These are phyloP conservation scores for Camillea tinctor DNA, from an alignment of 2,329 filamentous ascomycete species.

Conservation along the genomic window DNA sequence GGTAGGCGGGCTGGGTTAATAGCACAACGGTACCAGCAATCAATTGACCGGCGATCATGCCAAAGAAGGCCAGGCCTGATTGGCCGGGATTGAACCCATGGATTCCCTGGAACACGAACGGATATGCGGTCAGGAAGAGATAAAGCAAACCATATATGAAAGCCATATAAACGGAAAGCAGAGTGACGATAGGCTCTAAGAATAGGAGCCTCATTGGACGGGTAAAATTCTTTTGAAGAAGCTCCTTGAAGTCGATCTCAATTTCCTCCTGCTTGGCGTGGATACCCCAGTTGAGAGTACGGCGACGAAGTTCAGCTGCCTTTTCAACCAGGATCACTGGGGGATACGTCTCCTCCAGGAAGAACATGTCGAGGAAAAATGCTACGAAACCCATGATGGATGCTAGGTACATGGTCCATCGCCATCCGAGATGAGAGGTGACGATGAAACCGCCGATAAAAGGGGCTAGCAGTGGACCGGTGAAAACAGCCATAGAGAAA, in stretches of 20 bases:
- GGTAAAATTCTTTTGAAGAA: slow-evolving; percentile 65
- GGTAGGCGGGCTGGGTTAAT: slow-evolving; percentile 64
- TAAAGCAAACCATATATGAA: slow-evolving; percentile 76
- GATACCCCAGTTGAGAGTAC: slow-evolving; percentile 68
- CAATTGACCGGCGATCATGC: slow-evolving; percentile 74
- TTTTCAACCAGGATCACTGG: slow-evolving; percentile 62
- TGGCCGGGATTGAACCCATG: slow-evolving; percentile 70
- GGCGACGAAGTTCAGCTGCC: slow-evolving; percentile 59
- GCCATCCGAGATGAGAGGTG: slow-evolving; percentile 64
- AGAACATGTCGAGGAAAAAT: slow-evolving; percentile 58
- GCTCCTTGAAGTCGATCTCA: slow-evolving; percentile 62
- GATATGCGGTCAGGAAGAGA: slow-evolving; percentile 82
- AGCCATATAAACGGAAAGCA: slow-evolving; percentile 69
- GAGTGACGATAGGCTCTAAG: slow-evolving; percentile 66
- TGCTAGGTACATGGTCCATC: slow-evolving; percentile 68
- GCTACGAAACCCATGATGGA: slow-evolving; percentile 63
- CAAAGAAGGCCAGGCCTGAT: slow-evolving; percentile 79
- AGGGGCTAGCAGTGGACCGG: slow-evolving; percentile 65
- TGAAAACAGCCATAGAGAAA: slow-evolving; percentile 63
- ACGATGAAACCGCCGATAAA: slow-evolving; percentile 69
- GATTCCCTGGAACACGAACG: slow-evolving; percentile 72
- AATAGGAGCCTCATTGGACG: slow-evolving; percentile 65
- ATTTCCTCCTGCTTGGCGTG: slow-evolving; percentile 72
- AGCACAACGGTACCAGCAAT: slow-evolving; percentile 65
- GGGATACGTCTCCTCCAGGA: slow-evolving; percentile 69